phyloP scores from a whole-genome alignment of 2,329 filamentous ascomycete genomes.

The Monosporascus sp. region DNA sequence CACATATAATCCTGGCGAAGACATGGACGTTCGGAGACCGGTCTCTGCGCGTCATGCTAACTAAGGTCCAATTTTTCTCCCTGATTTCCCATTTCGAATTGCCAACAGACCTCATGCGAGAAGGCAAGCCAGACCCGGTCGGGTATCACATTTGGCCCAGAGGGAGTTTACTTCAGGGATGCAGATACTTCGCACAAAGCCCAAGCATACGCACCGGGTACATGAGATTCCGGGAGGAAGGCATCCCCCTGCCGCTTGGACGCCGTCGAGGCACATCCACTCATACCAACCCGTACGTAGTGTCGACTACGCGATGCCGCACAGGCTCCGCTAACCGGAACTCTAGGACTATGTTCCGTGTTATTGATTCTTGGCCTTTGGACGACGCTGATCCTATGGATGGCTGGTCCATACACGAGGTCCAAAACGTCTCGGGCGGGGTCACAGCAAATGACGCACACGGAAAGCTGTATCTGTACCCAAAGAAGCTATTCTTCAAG shows the following conservation, averaged over 20 bases:
- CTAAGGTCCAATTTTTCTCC: constrained; percentile 4
- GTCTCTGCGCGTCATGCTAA: constrained; percentile 9
- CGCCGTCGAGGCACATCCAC: constrained; percentile 23
- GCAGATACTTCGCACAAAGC: background rate
- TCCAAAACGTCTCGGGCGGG: constrained; percentile 9
- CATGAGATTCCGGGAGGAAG: constrained; percentile 30
- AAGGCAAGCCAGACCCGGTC: constrained; percentile 3
- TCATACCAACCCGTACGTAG: constrained; percentile 36
- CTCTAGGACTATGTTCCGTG: constrained; percentile 32
- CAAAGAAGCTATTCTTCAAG: constrained; percentile 21
- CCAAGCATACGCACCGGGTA: constrained; percentile 16
- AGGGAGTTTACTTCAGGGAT: constrained; percentile 4
- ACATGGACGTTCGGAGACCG: constrained; percentile 10
- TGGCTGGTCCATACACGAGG: constrained; percentile 29
- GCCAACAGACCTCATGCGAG: constrained; percentile 1
- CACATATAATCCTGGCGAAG: constrained; percentile 2
- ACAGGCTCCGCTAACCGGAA: constrained; percentile 4
- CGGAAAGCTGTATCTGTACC: constrained; percentile 31
- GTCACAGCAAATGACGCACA: constrained; percentile 31
- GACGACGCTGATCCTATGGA: constrained; percentile 30
- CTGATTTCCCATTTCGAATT: constrained; percentile 2
- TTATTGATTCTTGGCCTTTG: constrained; percentile 28
- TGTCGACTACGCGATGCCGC: background rate
- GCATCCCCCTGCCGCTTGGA: constrained; percentile 35
- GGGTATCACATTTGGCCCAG: constrained; percentile 1